phyloP scores from a whole-genome alignment of 169 alveolate genomes.

The Plasmodium vivax region DNA sequence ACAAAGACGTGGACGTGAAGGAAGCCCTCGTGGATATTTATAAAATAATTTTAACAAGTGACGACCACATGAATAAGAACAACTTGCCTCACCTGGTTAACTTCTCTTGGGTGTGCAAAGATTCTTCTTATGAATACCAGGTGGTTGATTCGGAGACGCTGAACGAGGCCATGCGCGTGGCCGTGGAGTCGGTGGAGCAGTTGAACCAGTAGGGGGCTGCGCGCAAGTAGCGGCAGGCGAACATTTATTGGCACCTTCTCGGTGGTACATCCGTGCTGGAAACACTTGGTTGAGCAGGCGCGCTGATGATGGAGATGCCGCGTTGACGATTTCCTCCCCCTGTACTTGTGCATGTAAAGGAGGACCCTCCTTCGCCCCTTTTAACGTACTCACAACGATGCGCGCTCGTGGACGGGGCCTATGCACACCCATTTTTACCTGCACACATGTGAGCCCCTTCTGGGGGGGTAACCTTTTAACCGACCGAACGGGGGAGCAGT shows the following conservation, averaged over 20 bases:
- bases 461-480: not conserved
- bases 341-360: not conserved
- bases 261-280: too few species aligned
- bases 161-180: slow-evolving; percentile 3
- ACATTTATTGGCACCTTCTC: too few species aligned
- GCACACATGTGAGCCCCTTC: not conserved
- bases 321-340: not conserved
- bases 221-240: too few species aligned
- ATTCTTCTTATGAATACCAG: slow-evolving; percentile 41
- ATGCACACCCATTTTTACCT: not conserved
- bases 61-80: slow-evolving; percentile 57
- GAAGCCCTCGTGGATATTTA: slow-evolving; percentile 72
- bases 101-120: slow-evolving; percentile 64
- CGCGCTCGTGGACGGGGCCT: not conserved
- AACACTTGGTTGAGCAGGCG: not conserved
- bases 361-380: not conserved
- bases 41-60: slow-evolving; percentile 35
- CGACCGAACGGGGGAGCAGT: not conserved
- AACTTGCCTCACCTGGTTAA: slow-evolving; percentile 29
- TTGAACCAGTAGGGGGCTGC: not conserved
- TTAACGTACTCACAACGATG: not conserved
- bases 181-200: slow-evolving; percentile 47
- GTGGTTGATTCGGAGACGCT: slow-evolving; percentile 1
- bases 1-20: slow-evolving; percentile 68
- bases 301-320: not conserved